Evolutionary conservation across 495 filamentous ascomycete genomes (phyloP).

Genomic region (Annulohypoxylon bovei): DNA sequence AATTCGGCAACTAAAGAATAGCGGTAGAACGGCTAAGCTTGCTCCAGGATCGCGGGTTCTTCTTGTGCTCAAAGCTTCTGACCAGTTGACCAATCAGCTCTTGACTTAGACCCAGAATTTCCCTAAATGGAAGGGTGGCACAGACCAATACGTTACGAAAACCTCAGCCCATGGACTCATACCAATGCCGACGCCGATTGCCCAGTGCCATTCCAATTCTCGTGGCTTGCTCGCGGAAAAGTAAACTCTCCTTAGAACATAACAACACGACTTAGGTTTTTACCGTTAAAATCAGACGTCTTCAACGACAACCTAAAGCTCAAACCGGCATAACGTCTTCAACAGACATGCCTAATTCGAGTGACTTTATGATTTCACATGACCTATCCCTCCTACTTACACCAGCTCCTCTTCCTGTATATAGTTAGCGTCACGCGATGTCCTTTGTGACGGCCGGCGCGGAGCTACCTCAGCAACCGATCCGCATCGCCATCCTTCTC

Average conservation of each 20-base stretch:
- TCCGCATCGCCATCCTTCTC: conserved; percentile 57
- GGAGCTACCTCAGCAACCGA: conserved; percentile 17
- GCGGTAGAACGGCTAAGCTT: conserved; percentile 20
- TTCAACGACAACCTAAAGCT: conserved; percentile 32
- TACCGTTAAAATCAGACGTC: conserved; percentile 11
- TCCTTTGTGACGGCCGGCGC: conserved; percentile 13
- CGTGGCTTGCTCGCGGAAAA: background rate
- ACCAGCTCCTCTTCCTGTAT: background rate
- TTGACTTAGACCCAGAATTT: conserved; percentile 22
- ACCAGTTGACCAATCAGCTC: conserved; percentile 22
- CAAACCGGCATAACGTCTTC: conserved; percentile 32
- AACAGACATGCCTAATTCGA: conserved; percentile 38
- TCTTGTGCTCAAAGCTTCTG: background rate
- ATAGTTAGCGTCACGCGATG: conserved; percentile 21
- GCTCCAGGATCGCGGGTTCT: background rate
- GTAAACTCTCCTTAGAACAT: background rate
- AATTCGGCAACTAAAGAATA: conserved; percentile 24
- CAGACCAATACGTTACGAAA: conserved; percentile 3
- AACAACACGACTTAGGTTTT: background rate
- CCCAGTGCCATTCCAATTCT: background rate
- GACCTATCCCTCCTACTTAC: conserved; percentile 4
- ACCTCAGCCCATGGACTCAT: conserved; percentile 11
- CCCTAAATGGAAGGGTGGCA: conserved; percentile 10
- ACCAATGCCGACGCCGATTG: conserved; percentile 2
- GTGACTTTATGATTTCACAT: conserved; percentile 3